These are phyloP conservation scores for Trichoderma oligosporum DNA, from an alignment of 2,329 filamentous ascomycete genomes.

Conservation along the genomic window DNA sequence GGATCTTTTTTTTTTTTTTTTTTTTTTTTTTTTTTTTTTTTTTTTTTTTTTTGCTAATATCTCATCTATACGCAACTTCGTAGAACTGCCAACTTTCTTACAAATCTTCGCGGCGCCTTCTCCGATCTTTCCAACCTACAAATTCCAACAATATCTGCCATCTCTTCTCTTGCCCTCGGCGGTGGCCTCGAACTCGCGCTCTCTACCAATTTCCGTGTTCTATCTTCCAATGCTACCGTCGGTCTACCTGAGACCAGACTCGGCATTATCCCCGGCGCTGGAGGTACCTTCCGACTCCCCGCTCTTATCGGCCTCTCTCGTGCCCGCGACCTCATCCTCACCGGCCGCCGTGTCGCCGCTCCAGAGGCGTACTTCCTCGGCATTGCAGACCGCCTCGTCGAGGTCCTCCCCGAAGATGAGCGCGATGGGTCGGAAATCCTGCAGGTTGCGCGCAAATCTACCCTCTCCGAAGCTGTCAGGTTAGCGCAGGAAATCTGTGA, in stretches of 20 bases:
- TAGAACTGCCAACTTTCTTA: slow-evolving; percentile 76
- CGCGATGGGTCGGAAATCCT: slow-evolving; percentile 44
- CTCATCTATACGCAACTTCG: not conserved
- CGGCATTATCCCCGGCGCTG: slow-evolving; percentile 91
- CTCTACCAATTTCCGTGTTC: slow-evolving; percentile 82
- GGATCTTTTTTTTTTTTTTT: too few relatives aligned
- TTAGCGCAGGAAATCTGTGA: slow-evolving; percentile 84
- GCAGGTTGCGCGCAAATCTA: slow-evolving; percentile 59
- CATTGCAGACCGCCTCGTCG: slow-evolving; percentile 83
- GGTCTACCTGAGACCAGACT: slow-evolving; percentile 88
- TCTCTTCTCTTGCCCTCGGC: slow-evolving; percentile 82
- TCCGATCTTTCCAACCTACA: slow-evolving; percentile 68
- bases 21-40: not conserved
- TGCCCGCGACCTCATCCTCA: slow-evolving; percentile 87
- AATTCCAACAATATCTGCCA: slow-evolving; percentile 84
- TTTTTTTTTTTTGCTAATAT: not conserved
- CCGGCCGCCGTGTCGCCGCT: slow-evolving; percentile 77
- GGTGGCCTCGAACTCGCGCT: slow-evolving; percentile 92
- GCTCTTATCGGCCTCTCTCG: slow-evolving; percentile 72
- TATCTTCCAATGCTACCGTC: slow-evolving; percentile 72
- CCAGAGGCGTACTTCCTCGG: slow-evolving; percentile 89
- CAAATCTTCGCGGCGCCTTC: slow-evolving; percentile 72
- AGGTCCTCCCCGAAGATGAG: slow-evolving; percentile 61
- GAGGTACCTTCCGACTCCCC: slow-evolving; percentile 85
- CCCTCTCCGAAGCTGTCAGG: slow-evolving; percentile 70